Percentiles rank a stretch among this genome's conserved stretches.
Evolutionary conservation across 192 early-diverging fungal genomes (phyloP).

Genomic region (Polychytrium aggregatum): DNA sequence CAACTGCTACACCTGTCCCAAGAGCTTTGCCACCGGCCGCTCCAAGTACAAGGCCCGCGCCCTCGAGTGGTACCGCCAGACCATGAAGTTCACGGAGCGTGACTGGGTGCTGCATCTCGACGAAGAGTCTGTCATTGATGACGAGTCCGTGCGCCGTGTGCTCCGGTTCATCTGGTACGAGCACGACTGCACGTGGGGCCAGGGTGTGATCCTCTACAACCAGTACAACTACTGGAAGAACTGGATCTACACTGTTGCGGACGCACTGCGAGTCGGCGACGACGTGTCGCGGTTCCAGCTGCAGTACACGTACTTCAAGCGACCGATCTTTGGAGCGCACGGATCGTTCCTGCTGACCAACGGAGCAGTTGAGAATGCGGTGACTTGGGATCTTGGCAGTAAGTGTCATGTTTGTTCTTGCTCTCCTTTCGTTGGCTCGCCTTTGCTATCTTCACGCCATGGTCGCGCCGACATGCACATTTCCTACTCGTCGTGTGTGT

Average conservation of each 20-base stretch:
- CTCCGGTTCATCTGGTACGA: slow-evolving; percentile 51
- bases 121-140: slow-evolving; percentile 49
- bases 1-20: slow-evolving; percentile 50
- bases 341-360: slow-evolving; percentile 43
- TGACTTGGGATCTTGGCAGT: slow-evolving; percentile 43
- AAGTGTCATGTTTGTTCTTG: too few species aligned
- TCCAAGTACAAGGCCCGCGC: slow-evolving; percentile 49
- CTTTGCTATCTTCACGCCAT: too few species aligned
- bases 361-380: slow-evolving; percentile 39
- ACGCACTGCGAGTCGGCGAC: slow-evolving; percentile 47
- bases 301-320: slow-evolving; percentile 46
- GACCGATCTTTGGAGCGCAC: slow-evolving; percentile 43
- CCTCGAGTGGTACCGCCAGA: slow-evolving; percentile 49
- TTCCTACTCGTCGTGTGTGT: too few species aligned
- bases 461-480: too few species aligned
- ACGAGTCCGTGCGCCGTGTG: slow-evolving; percentile 33
- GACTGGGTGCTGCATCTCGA: slow-evolving; percentile 50
- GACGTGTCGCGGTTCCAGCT: slow-evolving; percentile 44
- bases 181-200: slow-evolving; percentile 37
- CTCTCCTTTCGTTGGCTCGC: too few species aligned
- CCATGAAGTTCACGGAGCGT: slow-evolving; percentile 39
- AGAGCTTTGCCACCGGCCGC: slow-evolving; percentile 26
- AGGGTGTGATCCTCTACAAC: slow-evolving; percentile 49
- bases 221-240: slow-evolving; percentile 45
- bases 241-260: slow-evolving; percentile 45